A percentile compares a stretch with the other conserved stretches of the same genome.
phyloP scores from a whole-genome alignment of 2,329 filamentous ascomycete species.

The Albophoma yamanashiensis region DNA sequence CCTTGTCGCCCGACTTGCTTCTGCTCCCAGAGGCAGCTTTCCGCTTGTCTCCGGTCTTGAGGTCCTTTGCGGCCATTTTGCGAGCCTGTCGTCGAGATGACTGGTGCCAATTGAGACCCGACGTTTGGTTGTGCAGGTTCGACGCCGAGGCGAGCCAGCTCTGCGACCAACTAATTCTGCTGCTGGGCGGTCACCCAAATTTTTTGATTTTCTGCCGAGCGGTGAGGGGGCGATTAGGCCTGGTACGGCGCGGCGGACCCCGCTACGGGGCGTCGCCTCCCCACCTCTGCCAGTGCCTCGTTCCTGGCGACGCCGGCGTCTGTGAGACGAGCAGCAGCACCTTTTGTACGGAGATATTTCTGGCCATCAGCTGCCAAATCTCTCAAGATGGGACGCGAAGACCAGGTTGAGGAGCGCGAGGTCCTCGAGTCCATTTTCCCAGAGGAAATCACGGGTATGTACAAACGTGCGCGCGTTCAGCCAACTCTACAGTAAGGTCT shows the following conservation, averaged over 20 bases:
- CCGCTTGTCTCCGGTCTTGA: conserved; percentile 41
- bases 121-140: not conserved
- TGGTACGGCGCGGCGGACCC: conserved; percentile 10
- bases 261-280: conserved; percentile 15
- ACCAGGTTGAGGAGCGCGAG: conserved; percentile 91
- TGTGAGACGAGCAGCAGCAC: not conserved
- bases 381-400: conserved; percentile 57
- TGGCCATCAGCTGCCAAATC: not conserved
- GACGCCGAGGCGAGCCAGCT: not conserved
- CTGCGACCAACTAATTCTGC: not conserved
- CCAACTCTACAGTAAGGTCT: not conserved
- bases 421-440: conserved; percentile 98
- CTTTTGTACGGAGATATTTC: not conserved
- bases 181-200: conserved; percentile 3
- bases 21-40: conserved; percentile 39
- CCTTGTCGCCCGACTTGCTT: conserved; percentile 27
- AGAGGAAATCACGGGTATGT: conserved; percentile 81
- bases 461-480: not conserved
- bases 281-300: conserved; percentile 4
- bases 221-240: conserved; percentile 18
- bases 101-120: not conserved
- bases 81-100: not conserved
- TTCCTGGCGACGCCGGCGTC: not conserved
- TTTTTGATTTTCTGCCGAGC: conserved; percentile 22
- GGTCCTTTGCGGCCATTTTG: conserved; percentile 37